Evolutionary conservation across 2,329 filamentous ascomycete species (phyloP).

Genomic region (Penicillium nordicum): DNA sequence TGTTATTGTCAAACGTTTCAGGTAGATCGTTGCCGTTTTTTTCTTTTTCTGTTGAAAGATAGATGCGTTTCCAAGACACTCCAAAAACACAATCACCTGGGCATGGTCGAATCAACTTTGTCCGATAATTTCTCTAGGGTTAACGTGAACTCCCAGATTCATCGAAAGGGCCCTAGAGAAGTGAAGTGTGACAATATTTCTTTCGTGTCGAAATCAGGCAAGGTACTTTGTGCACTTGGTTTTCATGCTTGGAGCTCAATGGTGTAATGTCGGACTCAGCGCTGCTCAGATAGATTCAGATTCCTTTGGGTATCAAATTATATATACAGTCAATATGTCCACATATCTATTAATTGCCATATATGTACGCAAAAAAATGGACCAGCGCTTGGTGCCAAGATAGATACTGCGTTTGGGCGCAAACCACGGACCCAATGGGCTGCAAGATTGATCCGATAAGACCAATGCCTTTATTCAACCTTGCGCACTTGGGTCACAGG

Average conservation of each 20-base stretch:
- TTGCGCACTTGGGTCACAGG: conserved; percentile 25
- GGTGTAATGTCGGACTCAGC: not conserved
- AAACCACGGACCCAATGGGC: too few species aligned
- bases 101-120: not conserved
- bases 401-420: not conserved
- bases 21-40: too few species aligned
- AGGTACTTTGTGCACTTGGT: conserved; percentile 8
- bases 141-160: not conserved
- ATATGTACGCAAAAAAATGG: conserved; percentile 1
- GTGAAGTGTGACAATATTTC: conserved; percentile 32
- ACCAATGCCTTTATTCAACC: conserved; percentile 2
- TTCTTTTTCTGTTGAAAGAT: not conserved
- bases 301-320: not conserved
- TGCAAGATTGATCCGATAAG: not conserved
- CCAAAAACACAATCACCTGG: not conserved
- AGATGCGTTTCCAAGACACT: not conserved
- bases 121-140: not conserved
- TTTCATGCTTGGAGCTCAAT: not conserved
- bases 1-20: not conserved
- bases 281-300: not conserved
- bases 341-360: conserved; percentile 9
- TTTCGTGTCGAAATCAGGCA: conserved; percentile 37
- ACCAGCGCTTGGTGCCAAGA: conserved; percentile 1
- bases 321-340: not conserved
- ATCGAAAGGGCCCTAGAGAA: conserved; percentile 16